phyloP scores from a whole-genome alignment of 208 protist genomes.

The Acanthamoeba lenticulata region DNA sequence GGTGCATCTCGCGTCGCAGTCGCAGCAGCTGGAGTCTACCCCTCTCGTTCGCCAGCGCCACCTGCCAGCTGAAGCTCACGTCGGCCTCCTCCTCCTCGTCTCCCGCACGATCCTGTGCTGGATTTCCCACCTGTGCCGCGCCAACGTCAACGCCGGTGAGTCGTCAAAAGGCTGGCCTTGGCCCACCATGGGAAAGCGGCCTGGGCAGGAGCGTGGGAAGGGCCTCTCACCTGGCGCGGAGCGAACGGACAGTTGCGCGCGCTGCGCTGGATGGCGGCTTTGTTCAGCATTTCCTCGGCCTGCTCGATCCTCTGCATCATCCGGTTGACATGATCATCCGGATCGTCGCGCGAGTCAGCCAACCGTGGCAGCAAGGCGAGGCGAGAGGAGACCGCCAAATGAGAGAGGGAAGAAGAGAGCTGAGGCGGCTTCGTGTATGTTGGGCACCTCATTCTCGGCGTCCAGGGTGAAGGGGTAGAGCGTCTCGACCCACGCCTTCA shows the following conservation, averaged over 20 bases:
- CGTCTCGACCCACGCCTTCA: constrained; percentile 38
- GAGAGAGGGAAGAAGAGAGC: neutral
- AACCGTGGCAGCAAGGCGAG: no score
- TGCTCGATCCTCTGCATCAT: neutral
- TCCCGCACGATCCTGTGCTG: neutral
- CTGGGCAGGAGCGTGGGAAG: neutral
- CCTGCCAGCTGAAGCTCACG: neutral
- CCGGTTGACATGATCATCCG: neutral
- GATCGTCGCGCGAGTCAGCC: neutral
- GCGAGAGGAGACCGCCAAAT: no score
- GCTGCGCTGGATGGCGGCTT: neutral
- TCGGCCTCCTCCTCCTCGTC: neutral
- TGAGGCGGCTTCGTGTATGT: neutral
- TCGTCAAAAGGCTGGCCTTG: no score
- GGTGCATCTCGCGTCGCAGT: neutral
- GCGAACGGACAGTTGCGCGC: neutral
- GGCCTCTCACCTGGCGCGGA: neutral
- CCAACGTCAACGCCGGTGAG: no score
- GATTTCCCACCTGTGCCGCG: no score
- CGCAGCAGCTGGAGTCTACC: neutral
- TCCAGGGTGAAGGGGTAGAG: constrained; percentile 57
- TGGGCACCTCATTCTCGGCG: constrained; percentile 30
- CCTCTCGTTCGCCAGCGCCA: neutral
- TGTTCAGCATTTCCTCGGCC: constrained; percentile 11
- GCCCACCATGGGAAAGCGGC: no score